Conservation (phyloP, 257 asterid species). For the Solanum medicagineum region DNA sequence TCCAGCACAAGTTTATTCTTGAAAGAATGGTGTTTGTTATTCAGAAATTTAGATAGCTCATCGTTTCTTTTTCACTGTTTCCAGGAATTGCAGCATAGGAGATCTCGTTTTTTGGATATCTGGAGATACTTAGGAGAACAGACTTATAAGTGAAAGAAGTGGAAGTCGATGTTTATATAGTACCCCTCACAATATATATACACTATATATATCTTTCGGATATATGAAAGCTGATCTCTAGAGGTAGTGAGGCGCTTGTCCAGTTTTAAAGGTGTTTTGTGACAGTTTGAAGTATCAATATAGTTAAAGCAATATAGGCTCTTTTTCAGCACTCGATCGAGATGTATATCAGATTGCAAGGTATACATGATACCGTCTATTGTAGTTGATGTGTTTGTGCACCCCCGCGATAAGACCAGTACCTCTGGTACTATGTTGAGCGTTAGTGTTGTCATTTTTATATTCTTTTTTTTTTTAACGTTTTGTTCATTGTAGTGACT, state of each 20-base stretch:
- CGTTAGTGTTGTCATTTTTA: slow-evolving; percentile 33
- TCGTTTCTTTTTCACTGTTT: slow-evolving; percentile 7
- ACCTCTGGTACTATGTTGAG: slow-evolving; percentile 22
- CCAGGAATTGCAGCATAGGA: slow-evolving; percentile 83
- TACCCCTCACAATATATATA: slow-evolving; percentile 19
- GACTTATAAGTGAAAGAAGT: slow-evolving; percentile 23
- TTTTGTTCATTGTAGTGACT: slow-evolving; percentile 28
- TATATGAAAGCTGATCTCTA: slow-evolving; percentile 31
- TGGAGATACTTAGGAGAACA: slow-evolving; percentile 53
- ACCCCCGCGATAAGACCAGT: slow-evolving; percentile 30
- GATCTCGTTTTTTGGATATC: slow-evolving; percentile 19
- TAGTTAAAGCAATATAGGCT: slow-evolving; percentile 30
- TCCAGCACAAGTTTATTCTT: neutral
- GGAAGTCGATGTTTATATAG: slow-evolving; percentile 22
- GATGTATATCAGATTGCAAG: slow-evolving; percentile 60
- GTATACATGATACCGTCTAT: slow-evolving; percentile 32
- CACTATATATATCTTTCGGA: slow-evolving; percentile 17
- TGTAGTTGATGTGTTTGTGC: slow-evolving; percentile 38
- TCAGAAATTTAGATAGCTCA: neutral
- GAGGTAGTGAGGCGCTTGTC: slow-evolving; percentile 39
- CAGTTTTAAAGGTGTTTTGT: neutral
- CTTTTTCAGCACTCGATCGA: slow-evolving; percentile 36
- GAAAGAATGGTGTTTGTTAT: neutral
- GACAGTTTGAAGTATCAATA: slow-evolving; percentile 10
- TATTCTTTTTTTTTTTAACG: slow-evolving; percentile 20